Conservation (phyloP, 139 green algal species). For the Coccomyxa sp. region DNA sequence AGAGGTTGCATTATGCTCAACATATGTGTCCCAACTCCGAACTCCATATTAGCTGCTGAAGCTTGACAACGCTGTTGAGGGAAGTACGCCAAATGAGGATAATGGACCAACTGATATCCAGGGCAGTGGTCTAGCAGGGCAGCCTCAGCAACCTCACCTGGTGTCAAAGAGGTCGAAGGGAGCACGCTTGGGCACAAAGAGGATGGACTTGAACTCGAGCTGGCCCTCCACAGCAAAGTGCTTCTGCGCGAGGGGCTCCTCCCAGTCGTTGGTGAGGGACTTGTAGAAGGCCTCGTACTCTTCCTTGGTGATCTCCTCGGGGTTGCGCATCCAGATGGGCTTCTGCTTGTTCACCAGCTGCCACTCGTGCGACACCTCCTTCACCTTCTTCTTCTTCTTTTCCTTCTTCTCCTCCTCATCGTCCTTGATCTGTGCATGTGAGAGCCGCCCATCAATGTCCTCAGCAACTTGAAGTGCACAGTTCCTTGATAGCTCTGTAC, state of each 20-base stretch:
- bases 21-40: too few species aligned
- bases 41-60: too few species aligned
- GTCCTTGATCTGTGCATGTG: conserved; percentile 10
- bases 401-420: conserved; percentile 75
- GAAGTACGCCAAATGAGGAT: too few species aligned
- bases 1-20: too few species aligned
- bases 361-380: conserved; percentile 98
- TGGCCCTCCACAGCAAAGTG: conserved; percentile 98
- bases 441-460: too few species aligned
- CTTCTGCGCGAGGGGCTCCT: conserved; percentile 93
- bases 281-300: conserved; percentile 99
- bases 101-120: background rate
- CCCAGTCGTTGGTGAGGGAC: conserved; percentile 97
- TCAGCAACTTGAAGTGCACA: too few species aligned
- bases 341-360: conserved; percentile 99
- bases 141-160: conserved; percentile 12
- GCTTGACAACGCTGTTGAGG: background rate
- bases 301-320: conserved; percentile 93
- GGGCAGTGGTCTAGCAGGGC: background rate
- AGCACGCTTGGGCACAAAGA: conserved; percentile 65
- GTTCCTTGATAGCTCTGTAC: too few species aligned
- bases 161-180: conserved; percentile 99
- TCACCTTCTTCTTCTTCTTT: conserved; percentile 81
- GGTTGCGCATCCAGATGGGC: conserved; percentile 99
- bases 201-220: conserved; percentile 96